phyloP scores from a whole-genome alignment of 441 rosid genomes.

The Omphalea diandra region DNA sequence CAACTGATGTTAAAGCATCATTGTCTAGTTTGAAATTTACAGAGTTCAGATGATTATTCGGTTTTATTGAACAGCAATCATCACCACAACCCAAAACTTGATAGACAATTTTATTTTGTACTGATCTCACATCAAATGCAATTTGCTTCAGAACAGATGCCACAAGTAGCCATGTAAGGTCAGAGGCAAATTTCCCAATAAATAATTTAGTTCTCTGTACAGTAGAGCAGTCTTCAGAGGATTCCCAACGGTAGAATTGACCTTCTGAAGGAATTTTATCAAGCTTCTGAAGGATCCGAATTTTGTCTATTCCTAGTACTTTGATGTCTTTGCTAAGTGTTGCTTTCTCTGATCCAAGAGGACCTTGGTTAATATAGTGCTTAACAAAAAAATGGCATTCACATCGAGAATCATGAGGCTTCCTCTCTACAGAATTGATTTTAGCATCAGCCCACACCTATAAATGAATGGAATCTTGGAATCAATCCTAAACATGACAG shows the following conservation, averaged over 20 bases:
- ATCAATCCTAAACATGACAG: slow-evolving; percentile 17
- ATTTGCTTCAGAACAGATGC: slow-evolving; percentile 51
- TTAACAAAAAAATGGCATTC: slow-evolving; percentile 57
- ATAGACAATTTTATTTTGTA: slow-evolving; percentile 62
- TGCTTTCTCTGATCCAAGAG: slow-evolving; percentile 55
- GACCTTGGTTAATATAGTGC: slow-evolving; percentile 50
- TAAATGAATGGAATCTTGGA: slow-evolving; percentile 22
- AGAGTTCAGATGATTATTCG: slow-evolving; percentile 26
- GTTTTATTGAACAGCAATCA: slow-evolving; percentile 27
- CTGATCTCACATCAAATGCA: slow-evolving; percentile 55
- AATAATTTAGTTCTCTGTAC: slow-evolving; percentile 54
- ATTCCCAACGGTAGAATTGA: slow-evolving; percentile 60
- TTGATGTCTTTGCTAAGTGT: slow-evolving; percentile 48
- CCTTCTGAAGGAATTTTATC: slow-evolving; percentile 43
- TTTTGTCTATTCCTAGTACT: slow-evolving; percentile 47
- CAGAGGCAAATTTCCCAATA: slow-evolving; percentile 61
- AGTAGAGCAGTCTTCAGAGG: slow-evolving; percentile 56
- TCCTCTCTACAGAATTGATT: slow-evolving; percentile 74
- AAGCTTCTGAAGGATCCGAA: slow-evolving; percentile 66
- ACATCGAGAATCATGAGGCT: slow-evolving; percentile 67
- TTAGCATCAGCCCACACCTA: slow-evolving; percentile 83
- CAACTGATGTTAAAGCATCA: slow-evolving; percentile 39
- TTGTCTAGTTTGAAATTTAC: slow-evolving; percentile 56
- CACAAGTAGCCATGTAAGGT: slow-evolving; percentile 68
- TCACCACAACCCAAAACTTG: slow-evolving; percentile 47